Base-by-base conservation (phyloP, 805 yeast genomes). In the Starmerella vitae region DNA sequence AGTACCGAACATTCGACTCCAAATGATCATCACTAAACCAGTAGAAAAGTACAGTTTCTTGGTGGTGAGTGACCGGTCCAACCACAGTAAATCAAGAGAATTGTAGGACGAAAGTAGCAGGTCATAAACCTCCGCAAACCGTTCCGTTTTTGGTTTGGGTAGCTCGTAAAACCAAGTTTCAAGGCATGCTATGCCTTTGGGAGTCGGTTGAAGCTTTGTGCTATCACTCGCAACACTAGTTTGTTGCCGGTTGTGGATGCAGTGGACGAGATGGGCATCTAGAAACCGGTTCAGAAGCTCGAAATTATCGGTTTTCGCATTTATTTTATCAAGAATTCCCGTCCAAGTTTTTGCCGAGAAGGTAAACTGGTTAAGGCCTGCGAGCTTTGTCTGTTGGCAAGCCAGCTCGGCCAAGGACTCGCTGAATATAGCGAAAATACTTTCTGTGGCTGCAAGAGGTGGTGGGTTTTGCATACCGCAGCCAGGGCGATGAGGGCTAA, bases 101-200 rank as follows among this genome's bases (percentile, higher is more conserved):
- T 84, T 84, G 50, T 76, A 68, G 22, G 55, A 59, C 0, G 85
- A 71, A 3, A 53, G 51, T 18, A 83, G 50, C n/a, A 79, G 65
- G 3, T 10, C 15, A 3, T 14, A 13, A 3, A 37, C 21, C 18
- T 30, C 20, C 7, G 10, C 14, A 5, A 18, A 15, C 6, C 33
- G 33, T 6, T 7, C 19, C 8, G 9, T 7, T 8, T 7, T 6
- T 7, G 19, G 21, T 6, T 6, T 10, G 6, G 19, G 20, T 6
- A 67, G 57, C 30, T 63, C 69, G 36, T 65, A 62, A 44, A 78
- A 74, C 54, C 76, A 83, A 14, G 65, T 62, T 36, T 72, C 73
- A 2, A 86, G 57, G 0, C 83, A 52, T 0, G 84, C 76, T 6
- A 84, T 74, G 1, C 96, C 97, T 53, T 88, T 88, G 0, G 96